These are phyloP conservation scores for Udeniomyces megalosporus DNA, from an alignment of 768 basidiomycete genomes.

Conservation along the genomic window DNA sequence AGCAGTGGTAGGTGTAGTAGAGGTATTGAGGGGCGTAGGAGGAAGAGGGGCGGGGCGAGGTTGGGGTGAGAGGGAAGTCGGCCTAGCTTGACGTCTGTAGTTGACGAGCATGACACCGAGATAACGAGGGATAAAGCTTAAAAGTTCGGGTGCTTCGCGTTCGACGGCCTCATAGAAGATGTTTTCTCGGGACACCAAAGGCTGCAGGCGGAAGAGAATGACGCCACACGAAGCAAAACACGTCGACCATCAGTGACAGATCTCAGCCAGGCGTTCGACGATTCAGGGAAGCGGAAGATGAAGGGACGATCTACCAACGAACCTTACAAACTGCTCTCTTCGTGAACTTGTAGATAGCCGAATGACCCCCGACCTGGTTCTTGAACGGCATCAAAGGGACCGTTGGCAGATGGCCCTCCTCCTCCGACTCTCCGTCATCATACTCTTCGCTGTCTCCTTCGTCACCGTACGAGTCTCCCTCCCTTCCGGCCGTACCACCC, in stretches of 20 bases:
- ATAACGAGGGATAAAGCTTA: conserved; percentile 93
- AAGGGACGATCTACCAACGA: conserved; percentile 24
- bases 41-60: neutral
- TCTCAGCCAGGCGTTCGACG: neutral
- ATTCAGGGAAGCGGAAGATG: neutral
- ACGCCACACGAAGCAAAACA: neutral
- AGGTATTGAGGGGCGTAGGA: neutral
- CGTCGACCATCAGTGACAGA: neutral
- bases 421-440: conserved; percentile 15
- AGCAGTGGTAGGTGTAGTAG: neutral
- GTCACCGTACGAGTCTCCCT: conserved; percentile 1
- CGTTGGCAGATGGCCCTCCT: conserved; percentile 29
- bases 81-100: conserved; percentile 54
- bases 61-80: conserved; percentile 15
- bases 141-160: conserved; percentile 73
- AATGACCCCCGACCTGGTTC: conserved; percentile 96
- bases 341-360: conserved; percentile 93
- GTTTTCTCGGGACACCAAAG: conserved; percentile 90
- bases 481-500: neutral
- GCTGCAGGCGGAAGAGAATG: conserved; percentile 44
- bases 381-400: conserved; percentile 89
- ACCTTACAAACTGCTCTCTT: conserved; percentile 98
- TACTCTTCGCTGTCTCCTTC: conserved; percentile 13
- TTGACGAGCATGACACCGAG: conserved; percentile 97
- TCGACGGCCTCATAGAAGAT: conserved; percentile 96